Evolutionary conservation across 805 yeast genomes (phyloP), one percentile per base, ranked within the genome.

Genomic region (Starmerella apicola): DNA sequence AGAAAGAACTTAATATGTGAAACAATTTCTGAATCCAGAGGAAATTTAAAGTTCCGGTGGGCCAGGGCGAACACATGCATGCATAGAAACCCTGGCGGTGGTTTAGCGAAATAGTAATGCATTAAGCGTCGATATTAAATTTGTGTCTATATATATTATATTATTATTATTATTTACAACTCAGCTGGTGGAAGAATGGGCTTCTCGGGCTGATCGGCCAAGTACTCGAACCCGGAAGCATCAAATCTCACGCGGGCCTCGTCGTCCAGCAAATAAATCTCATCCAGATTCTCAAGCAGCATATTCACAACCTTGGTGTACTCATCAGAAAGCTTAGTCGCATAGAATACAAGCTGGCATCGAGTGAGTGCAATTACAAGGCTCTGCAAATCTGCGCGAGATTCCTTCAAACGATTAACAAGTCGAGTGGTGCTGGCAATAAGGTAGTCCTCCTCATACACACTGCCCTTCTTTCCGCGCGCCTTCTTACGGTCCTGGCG

Each of bases 401-500:
- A 80, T 49, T 72, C 76, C 33, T 74, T 71, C 42, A 91, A 61
- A 51, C 98, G 73, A 40, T 84, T 96, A 25, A 84, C 61, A 57
- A 91, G 68, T 56, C 99, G 75, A 3, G 94, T 91, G 43, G 83
- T 76, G 3, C 96, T 86, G 51, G 74, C 75, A 35, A 91, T 78
- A 41, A 91, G 71, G 59, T 91, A 91, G 58, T 91, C 97, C 58
- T 91, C 98, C 60, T 91, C 99, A 55, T 91, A 91, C 17, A 91
- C 81, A 5, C 96, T 88, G 34, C 97, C 97, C 64, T 91, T 91
- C 66, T 93, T 84, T 44, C 99, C 99, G 52, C 94, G 75, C 2
- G 98, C 99, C 44, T 76, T 72, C 64, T 91, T 91, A 53, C 98
- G 74, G 57, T 88, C 98, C 61, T 88, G 96, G 50, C 98, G 74